These are phyloP conservation scores for Melaleuca alternifolia DNA, from an alignment of 345 rosid genomes.

Conservation along the genomic window DNA sequence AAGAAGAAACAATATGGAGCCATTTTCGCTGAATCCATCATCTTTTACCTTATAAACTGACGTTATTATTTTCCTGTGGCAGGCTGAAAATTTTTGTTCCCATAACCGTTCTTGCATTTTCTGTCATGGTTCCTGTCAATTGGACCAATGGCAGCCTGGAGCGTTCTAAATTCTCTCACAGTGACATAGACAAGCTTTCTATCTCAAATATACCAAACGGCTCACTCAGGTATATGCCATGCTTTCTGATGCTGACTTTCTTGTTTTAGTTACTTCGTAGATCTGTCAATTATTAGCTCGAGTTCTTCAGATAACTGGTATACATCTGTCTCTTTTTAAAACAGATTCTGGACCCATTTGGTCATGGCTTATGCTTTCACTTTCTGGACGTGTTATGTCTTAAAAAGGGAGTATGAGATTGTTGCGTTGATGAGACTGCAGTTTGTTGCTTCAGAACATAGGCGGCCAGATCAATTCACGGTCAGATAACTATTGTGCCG, in stretches of 20 bases:
- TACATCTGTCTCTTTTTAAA: background rate
- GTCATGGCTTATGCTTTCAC: slow-evolving; percentile 81
- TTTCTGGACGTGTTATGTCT: slow-evolving; percentile 84
- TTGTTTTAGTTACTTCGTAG: background rate
- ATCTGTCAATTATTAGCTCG: background rate
- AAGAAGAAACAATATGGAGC: background rate
- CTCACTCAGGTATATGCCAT: slow-evolving; percentile 52
- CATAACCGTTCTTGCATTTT: slow-evolving; percentile 55
- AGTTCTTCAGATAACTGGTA: background rate
- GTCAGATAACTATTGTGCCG: slow-evolving; percentile 20
- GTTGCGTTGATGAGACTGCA: slow-evolving; percentile 77
- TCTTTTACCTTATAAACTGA: background rate
- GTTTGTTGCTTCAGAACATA: slow-evolving; percentile 74
- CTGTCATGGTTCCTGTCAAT: slow-evolving; percentile 75
- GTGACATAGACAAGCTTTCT: slow-evolving; percentile 77
- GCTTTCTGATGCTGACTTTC: background rate
- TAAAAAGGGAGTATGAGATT: slow-evolving; percentile 65
- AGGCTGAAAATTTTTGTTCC: slow-evolving; percentile 89
- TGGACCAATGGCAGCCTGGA: slow-evolving; percentile 69
- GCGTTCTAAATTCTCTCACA: slow-evolving; percentile 42
- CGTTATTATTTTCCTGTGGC: slow-evolving; percentile 7
- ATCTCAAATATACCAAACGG: slow-evolving; percentile 79
- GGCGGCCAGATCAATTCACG: slow-evolving; percentile 83
- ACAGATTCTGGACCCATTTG: slow-evolving; percentile 90
- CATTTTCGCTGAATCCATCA: background rate